These are phyloP conservation scores for Glomus cerebriforme DNA, from an alignment of 192 early-diverging fungal species.

Conservation along the genomic window DNA sequence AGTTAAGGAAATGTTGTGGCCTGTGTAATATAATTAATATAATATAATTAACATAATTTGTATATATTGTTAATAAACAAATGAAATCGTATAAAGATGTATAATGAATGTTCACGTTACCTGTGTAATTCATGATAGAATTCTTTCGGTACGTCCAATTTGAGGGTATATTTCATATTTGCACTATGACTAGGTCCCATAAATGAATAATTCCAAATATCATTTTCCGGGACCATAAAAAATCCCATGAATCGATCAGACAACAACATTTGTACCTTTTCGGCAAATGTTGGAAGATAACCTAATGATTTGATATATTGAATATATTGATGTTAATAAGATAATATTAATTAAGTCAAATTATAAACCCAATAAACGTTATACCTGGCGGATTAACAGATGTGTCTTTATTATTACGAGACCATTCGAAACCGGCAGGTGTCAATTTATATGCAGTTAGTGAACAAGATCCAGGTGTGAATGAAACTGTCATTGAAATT, in stretches of 20 bases:
- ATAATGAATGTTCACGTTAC: neutral
- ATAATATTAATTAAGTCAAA: neutral
- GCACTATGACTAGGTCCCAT: constrained; percentile 92
- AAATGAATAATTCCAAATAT: constrained; percentile 99
- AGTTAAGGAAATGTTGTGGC: constrained; percentile 94
- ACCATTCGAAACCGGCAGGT: constrained; percentile 97
- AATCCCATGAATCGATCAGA: constrained; percentile 96
- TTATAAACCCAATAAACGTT: neutral
- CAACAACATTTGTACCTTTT: constrained; percentile 97
- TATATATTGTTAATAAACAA: neutral
- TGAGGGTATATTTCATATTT: constrained; percentile 91
- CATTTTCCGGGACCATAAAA: constrained; percentile 97
- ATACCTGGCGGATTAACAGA: constrained; percentile 69
- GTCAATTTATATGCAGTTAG: constrained; percentile 94
- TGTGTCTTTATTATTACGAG: constrained; percentile 87
- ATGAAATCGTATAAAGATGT: neutral
- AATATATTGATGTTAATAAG: neutral
- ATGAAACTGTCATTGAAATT: constrained; percentile 90
- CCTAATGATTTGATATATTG: constrained; percentile 45
- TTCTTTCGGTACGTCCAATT: constrained; percentile 91
- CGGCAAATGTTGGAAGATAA: constrained; percentile 85
- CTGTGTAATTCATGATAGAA: constrained; percentile 96
- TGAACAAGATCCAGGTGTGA: constrained; percentile 97
- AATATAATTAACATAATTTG: too few species aligned
- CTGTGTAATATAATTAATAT: constrained; percentile 34